phyloP scores from a whole-genome alignment of 2,329 filamentous ascomycete species.

The Exophiala bonariae region DNA sequence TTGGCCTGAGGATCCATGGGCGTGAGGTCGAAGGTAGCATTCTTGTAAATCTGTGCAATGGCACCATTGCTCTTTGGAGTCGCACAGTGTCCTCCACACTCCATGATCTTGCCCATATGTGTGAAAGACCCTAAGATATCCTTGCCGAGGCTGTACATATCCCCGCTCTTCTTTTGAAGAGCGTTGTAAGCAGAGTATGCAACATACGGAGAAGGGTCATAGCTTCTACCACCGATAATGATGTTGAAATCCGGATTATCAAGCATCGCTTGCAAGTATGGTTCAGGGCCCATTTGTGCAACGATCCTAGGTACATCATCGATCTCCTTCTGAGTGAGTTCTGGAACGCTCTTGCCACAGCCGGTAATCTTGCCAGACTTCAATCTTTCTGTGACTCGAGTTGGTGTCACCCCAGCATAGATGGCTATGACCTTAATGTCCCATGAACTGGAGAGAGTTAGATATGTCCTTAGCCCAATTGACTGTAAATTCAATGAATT shows the following conservation, averaged over 20 bases:
- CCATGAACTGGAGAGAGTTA: not conserved
- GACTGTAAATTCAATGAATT: not conserved
- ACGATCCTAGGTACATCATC: slow-evolving; percentile 39
- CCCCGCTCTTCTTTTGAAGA: slow-evolving; percentile 26
- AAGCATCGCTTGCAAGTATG: slow-evolving; percentile 44
- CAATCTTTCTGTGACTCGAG: not conserved
- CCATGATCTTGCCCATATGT: slow-evolving; percentile 60
- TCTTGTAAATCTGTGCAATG: slow-evolving; percentile 44
- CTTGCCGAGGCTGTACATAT: not conserved
- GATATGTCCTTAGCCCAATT: slow-evolving; percentile 2
- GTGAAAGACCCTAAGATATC: slow-evolving; percentile 36
- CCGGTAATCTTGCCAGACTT: not conserved
- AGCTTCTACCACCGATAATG: slow-evolving; percentile 48
- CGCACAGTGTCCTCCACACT: slow-evolving; percentile 52
- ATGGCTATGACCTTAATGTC: slow-evolving; percentile 31
- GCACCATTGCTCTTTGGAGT: slow-evolving; percentile 48
- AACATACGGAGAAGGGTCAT: slow-evolving; percentile 44
- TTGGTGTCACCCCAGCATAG: slow-evolving; percentile 36
- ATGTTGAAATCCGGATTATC: slow-evolving; percentile 45
- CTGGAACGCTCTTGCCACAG: slow-evolving; percentile 3
- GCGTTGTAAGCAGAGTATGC: slow-evolving; percentile 37
- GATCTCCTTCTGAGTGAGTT: slow-evolving; percentile 35
- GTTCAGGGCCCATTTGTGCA: slow-evolving; percentile 49
- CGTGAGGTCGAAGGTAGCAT: slow-evolving; percentile 48
- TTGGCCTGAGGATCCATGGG: slow-evolving; percentile 40